These are phyloP conservation scores for Jacaranda copaia DNA, from an alignment of 257 asterid genomes.

Conservation along the genomic window DNA sequence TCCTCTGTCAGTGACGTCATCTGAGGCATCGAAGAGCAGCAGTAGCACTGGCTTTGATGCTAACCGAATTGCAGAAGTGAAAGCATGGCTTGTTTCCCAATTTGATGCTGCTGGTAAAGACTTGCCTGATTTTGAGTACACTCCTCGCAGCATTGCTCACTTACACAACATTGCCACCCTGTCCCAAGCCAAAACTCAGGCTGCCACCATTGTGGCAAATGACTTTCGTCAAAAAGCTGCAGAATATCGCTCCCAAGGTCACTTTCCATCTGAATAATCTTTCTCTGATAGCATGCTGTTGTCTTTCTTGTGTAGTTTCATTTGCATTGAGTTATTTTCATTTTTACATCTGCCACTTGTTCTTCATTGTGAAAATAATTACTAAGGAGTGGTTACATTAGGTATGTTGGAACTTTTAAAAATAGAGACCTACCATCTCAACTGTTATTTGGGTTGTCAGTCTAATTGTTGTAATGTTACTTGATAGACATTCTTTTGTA, in stretches of 20 bases:
- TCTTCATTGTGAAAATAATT: constrained; percentile 25
- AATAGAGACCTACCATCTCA: neutral
- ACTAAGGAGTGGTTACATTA: neutral
- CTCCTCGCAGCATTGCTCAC: constrained; percentile 82
- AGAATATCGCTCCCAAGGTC: constrained; percentile 94
- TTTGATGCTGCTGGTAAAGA: constrained; percentile 88
- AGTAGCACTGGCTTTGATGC: constrained; percentile 72
- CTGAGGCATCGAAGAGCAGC: constrained; percentile 58
- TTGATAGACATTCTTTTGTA: constrained; percentile 17
- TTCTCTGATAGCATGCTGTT: neutral
- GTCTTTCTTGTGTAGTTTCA: neutral
- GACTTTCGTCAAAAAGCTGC: constrained; percentile 92
- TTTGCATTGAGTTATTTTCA: constrained; percentile 21
- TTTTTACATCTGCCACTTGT: constrained; percentile 10
- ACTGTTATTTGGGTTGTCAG: neutral
- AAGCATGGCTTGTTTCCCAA: constrained; percentile 85
- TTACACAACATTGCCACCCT: constrained; percentile 75
- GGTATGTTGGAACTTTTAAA: constrained; percentile 9
- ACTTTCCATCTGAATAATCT: neutral
- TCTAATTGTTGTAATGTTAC: neutral
- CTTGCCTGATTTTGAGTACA: constrained; percentile 92
- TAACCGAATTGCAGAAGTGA: constrained; percentile 81
- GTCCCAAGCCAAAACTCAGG: constrained; percentile 94
- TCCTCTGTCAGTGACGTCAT: constrained; percentile 48
- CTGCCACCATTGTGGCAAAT: constrained; percentile 85